These are phyloP conservation scores for Saccharomycopsis hybrid DNA, from an alignment of 1,139 yeast genomes.

Conservation along the genomic window DNA sequence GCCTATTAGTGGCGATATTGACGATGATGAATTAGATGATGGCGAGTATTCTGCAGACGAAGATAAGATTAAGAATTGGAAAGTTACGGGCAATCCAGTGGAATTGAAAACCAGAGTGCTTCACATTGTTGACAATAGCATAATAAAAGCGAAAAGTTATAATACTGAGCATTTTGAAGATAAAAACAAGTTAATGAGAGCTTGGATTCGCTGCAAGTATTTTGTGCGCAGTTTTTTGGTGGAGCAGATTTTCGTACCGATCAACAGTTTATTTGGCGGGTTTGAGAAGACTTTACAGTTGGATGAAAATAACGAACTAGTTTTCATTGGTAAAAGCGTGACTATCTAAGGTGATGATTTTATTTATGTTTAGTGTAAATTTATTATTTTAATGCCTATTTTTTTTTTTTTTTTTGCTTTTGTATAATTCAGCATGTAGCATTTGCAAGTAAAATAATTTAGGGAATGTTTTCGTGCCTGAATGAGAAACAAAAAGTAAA, in stretches of 20 bases:
- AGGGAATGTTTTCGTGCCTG: too few relatives aligned
- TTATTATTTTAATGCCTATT: too few relatives aligned
- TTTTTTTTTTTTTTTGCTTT: too few relatives aligned
- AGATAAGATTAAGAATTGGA: background rate
- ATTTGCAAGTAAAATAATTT: too few relatives aligned
- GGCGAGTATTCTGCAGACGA: background rate
- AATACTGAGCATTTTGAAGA: too few relatives aligned
- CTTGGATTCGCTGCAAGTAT: background rate
- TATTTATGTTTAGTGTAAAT: too few relatives aligned
- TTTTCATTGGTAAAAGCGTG: conserved; percentile 10
- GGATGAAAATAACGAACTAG: conserved; percentile 6
- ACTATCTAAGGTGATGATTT: conserved; percentile 5
- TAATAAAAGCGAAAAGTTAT: background rate
- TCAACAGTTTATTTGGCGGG: conserved; percentile 14
- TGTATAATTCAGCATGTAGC: too few relatives aligned
- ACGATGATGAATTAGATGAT: background rate
- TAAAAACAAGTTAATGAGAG: background rate
- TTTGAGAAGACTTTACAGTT: conserved; percentile 11
- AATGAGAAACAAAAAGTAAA: too few relatives aligned
- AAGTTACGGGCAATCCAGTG: too few relatives aligned
- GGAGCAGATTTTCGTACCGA: conserved; percentile 14
- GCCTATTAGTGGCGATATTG: background rate
- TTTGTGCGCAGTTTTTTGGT: conserved; percentile 5
- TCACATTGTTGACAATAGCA: conserved; percentile 14
- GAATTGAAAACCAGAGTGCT: conserved; percentile 8